Base-by-base conservation (phyloP, 1,139 yeast genomes). In the Blastobotrys petasosporus region DNA sequence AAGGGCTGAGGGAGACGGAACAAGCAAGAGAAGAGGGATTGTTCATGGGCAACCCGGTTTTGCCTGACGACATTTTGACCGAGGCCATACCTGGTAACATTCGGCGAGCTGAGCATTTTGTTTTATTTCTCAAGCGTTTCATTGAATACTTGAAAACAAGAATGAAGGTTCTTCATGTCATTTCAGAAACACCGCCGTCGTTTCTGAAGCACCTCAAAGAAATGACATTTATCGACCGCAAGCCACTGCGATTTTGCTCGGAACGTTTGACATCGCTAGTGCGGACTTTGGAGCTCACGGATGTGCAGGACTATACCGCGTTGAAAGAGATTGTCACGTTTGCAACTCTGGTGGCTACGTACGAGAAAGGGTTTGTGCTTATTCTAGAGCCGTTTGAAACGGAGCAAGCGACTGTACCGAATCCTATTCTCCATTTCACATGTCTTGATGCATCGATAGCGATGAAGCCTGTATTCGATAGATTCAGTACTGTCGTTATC, bases 51-150 rank as follows among this genome's bases (percentile, higher is more conserved):
- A 87, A 86, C 47, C 98, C 98, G 0, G 85, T 82, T 0, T 68
- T 92, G 42, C 88, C 97, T 0, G 79, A 79, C 42, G 98, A 92
- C 65, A 68, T 92, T 36, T 68, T 92, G 41, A 83, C 81, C 40
- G 98, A 92, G 61, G 97, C 98, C 0, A 81, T 92, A 8, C 99
- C 99, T 0, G 99, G 99, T 8, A 90, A 94, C 59, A 92, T 92
- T 42, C 73, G 98, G 54, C 79, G 95, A 57, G 99, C 97, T 0
- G 98, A 94, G 60, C 98, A 92, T 69, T 92, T 92, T 61, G 83
- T 92, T 11, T 87, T 97, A 1, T 92, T 92, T 61, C 73, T 92
- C 61, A 87, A 88, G 59, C 71, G 99, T 52, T 85, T 92, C 58
- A 86, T 94, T 37, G 99, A 94, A 62, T 92, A 94, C 65, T 71